These are phyloP conservation scores for Chiua sp. DNA, from an alignment of 1,284 basidiomycete species.

Conservation along the genomic window DNA sequence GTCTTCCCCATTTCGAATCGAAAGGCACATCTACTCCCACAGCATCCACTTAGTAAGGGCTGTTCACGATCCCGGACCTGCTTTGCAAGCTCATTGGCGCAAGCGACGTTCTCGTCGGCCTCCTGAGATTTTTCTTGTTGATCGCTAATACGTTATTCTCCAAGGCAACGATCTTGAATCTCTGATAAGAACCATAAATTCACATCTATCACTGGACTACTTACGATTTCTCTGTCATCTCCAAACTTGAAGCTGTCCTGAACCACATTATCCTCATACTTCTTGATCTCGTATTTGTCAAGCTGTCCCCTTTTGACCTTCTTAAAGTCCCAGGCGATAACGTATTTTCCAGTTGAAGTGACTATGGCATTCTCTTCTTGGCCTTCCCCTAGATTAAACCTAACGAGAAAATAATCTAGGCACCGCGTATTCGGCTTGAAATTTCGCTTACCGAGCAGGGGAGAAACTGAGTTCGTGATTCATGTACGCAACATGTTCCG, in stretches of 20 bases:
- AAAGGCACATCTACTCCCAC: too few species aligned
- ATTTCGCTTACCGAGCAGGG: constrained; percentile 74
- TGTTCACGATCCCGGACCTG: constrained; percentile 70
- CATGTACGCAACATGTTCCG: constrained; percentile 97
- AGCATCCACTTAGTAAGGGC: constrained; percentile 67
- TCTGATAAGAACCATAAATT: constrained; percentile 4
- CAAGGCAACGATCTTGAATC: constrained; percentile 84
- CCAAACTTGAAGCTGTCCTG: constrained; percentile 98
- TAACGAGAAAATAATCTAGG: constrained; percentile 36
- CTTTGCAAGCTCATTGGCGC: constrained; percentile 54
- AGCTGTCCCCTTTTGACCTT: constrained; percentile 92
- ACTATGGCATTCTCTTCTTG: constrained; percentile 95
- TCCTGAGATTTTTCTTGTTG: constrained; percentile 91
- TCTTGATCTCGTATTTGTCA: constrained; percentile 96
- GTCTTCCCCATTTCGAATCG: not conserved
- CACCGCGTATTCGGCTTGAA: constrained; percentile 1
- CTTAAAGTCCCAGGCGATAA: constrained; percentile 96
- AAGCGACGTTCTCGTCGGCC: constrained; percentile 84
- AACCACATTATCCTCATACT: constrained; percentile 94
- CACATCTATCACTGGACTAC: constrained; percentile 30
- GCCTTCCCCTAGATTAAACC: constrained; percentile 91
- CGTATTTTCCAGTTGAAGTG: constrained; percentile 94
- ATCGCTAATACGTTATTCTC: constrained; percentile 94
- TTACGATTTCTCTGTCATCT: constrained; percentile 92
- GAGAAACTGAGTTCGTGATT: constrained; percentile 88